Evolutionary conservation across 139 green algal species (phyloP).

Genomic region (Klebsormidium nitens): DNA sequence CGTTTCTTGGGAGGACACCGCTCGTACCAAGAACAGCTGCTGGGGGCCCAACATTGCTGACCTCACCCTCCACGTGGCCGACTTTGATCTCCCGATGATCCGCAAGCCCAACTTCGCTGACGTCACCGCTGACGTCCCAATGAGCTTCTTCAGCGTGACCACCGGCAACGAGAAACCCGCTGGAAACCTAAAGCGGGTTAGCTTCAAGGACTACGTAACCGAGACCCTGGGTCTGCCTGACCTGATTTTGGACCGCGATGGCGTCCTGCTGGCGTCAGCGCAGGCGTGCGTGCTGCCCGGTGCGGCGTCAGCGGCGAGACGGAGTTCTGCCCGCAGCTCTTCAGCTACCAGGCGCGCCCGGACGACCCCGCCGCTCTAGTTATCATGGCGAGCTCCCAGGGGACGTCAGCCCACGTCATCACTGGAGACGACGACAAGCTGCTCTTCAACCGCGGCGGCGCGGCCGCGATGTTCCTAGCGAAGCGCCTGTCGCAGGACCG

Average conservation of each 20-base stretch:
- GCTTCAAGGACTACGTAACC: too few relatives aligned
- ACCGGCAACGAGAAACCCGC: conserved; percentile 5
- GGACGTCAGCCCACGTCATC: conserved; percentile 3
- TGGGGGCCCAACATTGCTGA: conserved; percentile 6
- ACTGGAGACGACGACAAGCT: background rate
- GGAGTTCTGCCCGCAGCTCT: background rate
- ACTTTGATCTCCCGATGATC: background rate
- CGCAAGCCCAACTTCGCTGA: conserved; percentile 10
- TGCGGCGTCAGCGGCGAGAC: background rate
- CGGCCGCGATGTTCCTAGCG: background rate
- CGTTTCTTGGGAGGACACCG: conserved; percentile 12
- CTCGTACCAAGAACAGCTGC: background rate
- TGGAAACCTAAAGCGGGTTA: too few relatives aligned
- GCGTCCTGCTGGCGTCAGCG: too few relatives aligned
- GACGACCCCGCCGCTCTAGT: background rate
- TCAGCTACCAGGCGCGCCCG: background rate
- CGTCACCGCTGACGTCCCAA: conserved; percentile 7
- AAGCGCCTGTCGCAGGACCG: conserved; percentile 1
- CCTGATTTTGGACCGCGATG: too few relatives aligned
- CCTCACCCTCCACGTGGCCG: conserved; percentile 1
- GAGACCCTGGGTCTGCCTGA: too few relatives aligned
- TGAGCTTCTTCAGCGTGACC: background rate
- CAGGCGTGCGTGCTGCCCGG: conserved; percentile 7
- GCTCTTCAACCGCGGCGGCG: background rate
- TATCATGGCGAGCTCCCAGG: conserved; percentile 5